Evolutionary conservation across 208 protist species (phyloP), one percentile per base, ranked within the genome.

Genomic region (Jaenimonas drosophilae): DNA sequence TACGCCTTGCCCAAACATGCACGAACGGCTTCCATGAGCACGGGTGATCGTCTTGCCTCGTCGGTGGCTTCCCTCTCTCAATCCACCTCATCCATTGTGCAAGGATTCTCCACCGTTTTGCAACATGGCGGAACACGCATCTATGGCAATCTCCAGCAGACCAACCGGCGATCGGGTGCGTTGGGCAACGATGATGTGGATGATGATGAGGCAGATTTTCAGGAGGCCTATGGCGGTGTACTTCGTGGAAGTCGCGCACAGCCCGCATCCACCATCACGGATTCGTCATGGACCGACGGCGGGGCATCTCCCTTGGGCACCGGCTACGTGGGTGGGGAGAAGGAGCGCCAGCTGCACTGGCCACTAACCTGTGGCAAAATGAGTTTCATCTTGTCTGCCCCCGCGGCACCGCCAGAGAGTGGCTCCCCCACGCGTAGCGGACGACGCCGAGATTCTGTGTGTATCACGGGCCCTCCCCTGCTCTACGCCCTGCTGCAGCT

Each of bases 171-270:
- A 31, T 40, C 62, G 24, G 57, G 69, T 26, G 53, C 57, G 25
- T 70, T 78, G 12, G 58, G 66, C 23, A 68, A 76, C 49, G 54
- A 70, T 28, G 54, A 64, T 40, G 54, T 54, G 12, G 67, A 83
- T 29, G 64, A 82, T 33, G 69, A 75, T 5, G 50, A 45, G 11
- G 65, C 57, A 30, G 68, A 65, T 48, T 69, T 70, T 43, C 58
- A 34, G 2, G 64, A 69, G 24, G 64, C 69, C 11, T 77, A 83
- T 44, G 68, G 68, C 14, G 73, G 67, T 2, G 32, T 74, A 31
- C 54, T 77, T 28, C 59, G 58, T 14, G 11, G 19, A 52, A 49
- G 55, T 49, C 6, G 41, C 58, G 28, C 48, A 56, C 33, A 59
- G 32, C 28, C 39, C 14, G n/a, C 42, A 26, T 11, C 12, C 6